A percentile compares a stretch with the other conserved stretches of the same genome.
Conservation (phyloP, 164 flowering plant genomes). For the Macadamia integrifolia region DNA sequence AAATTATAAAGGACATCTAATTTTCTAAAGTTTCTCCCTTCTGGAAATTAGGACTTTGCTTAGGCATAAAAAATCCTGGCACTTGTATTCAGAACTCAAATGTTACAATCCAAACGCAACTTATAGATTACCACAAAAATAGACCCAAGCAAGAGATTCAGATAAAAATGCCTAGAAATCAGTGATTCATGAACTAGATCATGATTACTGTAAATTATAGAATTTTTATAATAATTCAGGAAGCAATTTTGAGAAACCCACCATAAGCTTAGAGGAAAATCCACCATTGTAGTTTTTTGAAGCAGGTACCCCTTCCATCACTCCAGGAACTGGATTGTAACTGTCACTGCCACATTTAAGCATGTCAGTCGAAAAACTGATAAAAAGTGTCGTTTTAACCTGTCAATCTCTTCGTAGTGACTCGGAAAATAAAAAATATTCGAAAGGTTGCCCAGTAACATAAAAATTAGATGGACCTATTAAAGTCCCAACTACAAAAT, state of each 20-base stretch:
- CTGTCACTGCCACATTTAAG: constrained; percentile 53
- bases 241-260: constrained; percentile 21
- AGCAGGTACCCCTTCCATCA: constrained; percentile 91
- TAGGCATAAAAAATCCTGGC: too few species aligned
- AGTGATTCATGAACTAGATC: too few species aligned
- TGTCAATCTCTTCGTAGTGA: background rate
- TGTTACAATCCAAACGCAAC: background rate
- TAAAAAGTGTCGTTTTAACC: background rate
- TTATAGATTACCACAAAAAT: too few species aligned
- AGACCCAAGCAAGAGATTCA: too few species aligned
- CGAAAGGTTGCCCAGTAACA: too few species aligned
- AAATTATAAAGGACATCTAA: too few species aligned
- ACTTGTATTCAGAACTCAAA: background rate
- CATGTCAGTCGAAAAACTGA: constrained; percentile 1
- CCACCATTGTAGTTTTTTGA: constrained; percentile 87
- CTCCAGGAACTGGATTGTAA: constrained; percentile 96
- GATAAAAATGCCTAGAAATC: too few species aligned
- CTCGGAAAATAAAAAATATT: background rate
- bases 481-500: too few species aligned
- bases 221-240: background rate
- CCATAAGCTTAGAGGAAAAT: constrained; percentile 90
- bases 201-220: too few species aligned
- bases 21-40: background rate
- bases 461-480: too few species aligned
- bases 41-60: background rate